Conservation (phyloP, 2,329 filamentous ascomycete genomes). For the Didymosphaeria variabile region DNA sequence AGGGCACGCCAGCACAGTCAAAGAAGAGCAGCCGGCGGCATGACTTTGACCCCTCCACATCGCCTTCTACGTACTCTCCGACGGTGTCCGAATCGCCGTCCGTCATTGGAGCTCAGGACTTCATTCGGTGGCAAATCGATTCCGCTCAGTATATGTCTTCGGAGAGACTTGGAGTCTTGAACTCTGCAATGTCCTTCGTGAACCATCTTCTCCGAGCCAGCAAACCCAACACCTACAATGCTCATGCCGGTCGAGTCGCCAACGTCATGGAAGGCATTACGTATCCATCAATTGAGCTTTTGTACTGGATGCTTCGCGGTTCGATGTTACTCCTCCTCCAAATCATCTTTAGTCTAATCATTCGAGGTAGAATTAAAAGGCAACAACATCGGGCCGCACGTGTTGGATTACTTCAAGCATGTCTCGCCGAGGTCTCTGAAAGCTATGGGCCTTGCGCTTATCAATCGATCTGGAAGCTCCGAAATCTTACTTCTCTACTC, state of each 20-base stretch:
- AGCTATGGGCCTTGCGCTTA: conserved; percentile 29
- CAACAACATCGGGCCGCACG: conserved; percentile 26
- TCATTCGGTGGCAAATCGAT: conserved; percentile 25
- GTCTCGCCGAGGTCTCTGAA: conserved; percentile 30
- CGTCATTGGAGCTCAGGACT: conserved; percentile 28
- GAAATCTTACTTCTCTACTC: conserved; percentile 32
- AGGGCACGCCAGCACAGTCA: conserved; percentile 4
- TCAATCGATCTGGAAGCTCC: conserved; percentile 21
- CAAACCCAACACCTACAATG: not conserved
- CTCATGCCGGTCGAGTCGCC: conserved; percentile 8
- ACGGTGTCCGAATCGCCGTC: conserved; percentile 26
- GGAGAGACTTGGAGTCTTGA: conserved; percentile 26
- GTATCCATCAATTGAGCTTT: conserved; percentile 22
- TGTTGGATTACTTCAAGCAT: conserved; percentile 32
- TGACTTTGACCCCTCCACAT: conserved; percentile 14
- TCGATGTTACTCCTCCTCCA: not conserved
- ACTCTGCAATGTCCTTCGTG: conserved; percentile 29
- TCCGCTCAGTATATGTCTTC: conserved; percentile 21
- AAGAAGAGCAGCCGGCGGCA: conserved; percentile 10
- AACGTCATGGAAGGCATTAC: conserved; percentile 23
- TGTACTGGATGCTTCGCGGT: conserved; percentile 34
- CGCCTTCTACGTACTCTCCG: conserved; percentile 16
- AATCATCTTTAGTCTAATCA: not conserved
- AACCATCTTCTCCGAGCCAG: conserved; percentile 21
- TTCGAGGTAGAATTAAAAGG: conserved; percentile 24